Evolutionary conservation across 352 stramenopile species (phyloP), one percentile per base, ranked within the genome.

Genomic region (Phytopythium montanum): DNA sequence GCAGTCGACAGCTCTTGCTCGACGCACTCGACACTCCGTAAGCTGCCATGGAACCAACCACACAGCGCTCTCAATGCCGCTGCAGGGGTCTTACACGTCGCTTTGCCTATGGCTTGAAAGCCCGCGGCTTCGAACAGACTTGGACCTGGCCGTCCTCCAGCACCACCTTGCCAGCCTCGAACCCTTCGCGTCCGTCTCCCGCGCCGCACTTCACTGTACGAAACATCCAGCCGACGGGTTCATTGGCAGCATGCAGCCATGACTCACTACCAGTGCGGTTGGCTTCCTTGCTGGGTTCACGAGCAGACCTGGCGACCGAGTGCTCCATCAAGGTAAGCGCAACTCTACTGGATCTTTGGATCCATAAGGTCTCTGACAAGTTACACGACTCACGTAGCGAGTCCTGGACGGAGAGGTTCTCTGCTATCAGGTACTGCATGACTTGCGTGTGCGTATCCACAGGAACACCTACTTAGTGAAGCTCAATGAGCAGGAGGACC

Each of bases 391-490:
- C 23, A 25, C 44, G 4, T 21, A 90, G 81, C 69, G 62, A 0
- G 54, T 88, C 14, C 65, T 61, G n/a, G 81, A 91, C 57, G 81
- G 81, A 16, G 81, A 89, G 31, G 75, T 89, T 10, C 66, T 91
- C 5, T 87, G 74, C 59, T 88, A 91, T 51, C 76, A 87, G 65
- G 76, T 58, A n/a, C n/a, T n/a, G n/a, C n/a, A n/a, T n/a, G n/a
- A n/a, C n/a, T n/a, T n/a, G n/a, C n/a, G n/a, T n/a, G n/a, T 38
- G 1, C 8, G 29, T 44, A 58, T 51, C 41, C 16, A 39, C 31
- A 16, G 5, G 41, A 13, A 8, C 18, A 23, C 25, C n/a, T 16
- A 34, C 14, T 26, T 2, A 6, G 28, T 33, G n/a, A 13, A 2
- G 13, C n/a, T 31, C 12, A 5, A 16, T 28, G n/a, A 64, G 21